Base-by-base conservation (phyloP, 1,139 yeast genomes). In the Sugiyamaella japonica region DNA sequence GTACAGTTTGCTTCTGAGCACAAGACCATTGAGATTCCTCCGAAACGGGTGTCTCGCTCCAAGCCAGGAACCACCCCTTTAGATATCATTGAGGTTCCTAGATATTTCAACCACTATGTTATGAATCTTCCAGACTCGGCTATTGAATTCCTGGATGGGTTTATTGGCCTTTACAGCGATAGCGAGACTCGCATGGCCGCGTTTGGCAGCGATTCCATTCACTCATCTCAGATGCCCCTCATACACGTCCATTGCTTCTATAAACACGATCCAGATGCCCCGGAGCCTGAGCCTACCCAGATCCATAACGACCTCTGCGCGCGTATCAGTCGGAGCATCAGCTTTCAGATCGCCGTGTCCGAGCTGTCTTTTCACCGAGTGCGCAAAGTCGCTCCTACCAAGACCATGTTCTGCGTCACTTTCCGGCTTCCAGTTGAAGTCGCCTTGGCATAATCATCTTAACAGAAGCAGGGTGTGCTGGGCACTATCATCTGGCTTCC, bases 101-200 rank as follows among this genome's bases (percentile, higher is more conserved):
- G 71, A 32, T 79, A 75, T 61, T 78, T 82, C 60, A 73, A 81
- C 43, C 90, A 91, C 67, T 95, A 83, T 66, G 96, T 90, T 9
- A 93, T 95, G 99, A 95, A 95, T 68, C 77, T 95, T 54, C 99
- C 99, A 1, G 99, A 89, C 66, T 79, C 90, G 42, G 98, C 99
- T 0, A 76, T 93, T 29, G 84, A 86, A n/a, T 95, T 95, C 65
- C 74, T 93, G 52, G 84, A 85, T 63, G 86, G 84, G 51, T 91
- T 81, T 65, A 75, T 81, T 54, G 96, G 97, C 0, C 75, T 90
- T 16, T 89, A 85, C 65, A 61, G 77, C 1, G 73, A 73, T 38
- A 65, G 67, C 65, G 71, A 2, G 72, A 73, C 51, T 68, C 76
- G 46, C 56, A 69, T 3, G 73, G 64, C 57, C 39, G 67, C 68